Percentiles rank a stretch among this genome's conserved stretches.
Conservation (phyloP, 495 filamentous ascomycete genomes). For the Massariosphaeria phaeospora region DNA sequence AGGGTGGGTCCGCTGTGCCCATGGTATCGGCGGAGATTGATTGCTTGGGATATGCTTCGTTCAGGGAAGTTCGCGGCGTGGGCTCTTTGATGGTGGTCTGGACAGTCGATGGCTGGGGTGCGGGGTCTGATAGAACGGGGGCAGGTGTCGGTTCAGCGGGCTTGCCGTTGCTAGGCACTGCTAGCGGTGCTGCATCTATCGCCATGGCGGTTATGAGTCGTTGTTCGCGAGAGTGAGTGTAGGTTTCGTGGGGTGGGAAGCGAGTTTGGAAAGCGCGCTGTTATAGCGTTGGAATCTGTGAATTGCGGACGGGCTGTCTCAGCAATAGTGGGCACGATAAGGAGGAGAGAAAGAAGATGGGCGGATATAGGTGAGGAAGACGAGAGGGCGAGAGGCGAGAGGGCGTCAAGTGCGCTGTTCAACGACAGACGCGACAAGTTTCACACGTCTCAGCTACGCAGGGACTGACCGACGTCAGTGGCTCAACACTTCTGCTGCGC, state of each 20-base stretch:
- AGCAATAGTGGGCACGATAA: too few species aligned
- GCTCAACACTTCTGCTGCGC: too few species aligned
- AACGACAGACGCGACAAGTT: too few species aligned
- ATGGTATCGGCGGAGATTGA: slow-evolving; percentile 10
- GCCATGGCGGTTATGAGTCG: not conserved
- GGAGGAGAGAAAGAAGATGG: too few species aligned
- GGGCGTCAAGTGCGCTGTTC: too few species aligned
- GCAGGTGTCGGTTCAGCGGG: slow-evolving; percentile 1
- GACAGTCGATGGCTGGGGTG: not conserved
- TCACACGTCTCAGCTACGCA: too few species aligned
- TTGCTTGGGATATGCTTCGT: slow-evolving; percentile 2
- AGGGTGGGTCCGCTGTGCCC: slow-evolving; percentile 2
- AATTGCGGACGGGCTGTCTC: too few species aligned
- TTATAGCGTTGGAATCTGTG: not conserved
- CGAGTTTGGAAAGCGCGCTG: not conserved
- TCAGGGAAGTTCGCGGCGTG: slow-evolving; percentile 9
- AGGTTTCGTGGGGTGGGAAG: not conserved
- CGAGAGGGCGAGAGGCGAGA: too few species aligned
- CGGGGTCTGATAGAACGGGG: not conserved
- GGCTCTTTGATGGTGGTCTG: not conserved
- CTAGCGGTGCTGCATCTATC: not conserved
- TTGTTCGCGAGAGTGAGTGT: not conserved
- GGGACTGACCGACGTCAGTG: too few species aligned
- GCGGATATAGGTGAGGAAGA: too few species aligned
- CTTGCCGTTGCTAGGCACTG: not conserved